Conservation (phyloP, 345 rosid species). For the Rhodamnia rubescens region DNA sequence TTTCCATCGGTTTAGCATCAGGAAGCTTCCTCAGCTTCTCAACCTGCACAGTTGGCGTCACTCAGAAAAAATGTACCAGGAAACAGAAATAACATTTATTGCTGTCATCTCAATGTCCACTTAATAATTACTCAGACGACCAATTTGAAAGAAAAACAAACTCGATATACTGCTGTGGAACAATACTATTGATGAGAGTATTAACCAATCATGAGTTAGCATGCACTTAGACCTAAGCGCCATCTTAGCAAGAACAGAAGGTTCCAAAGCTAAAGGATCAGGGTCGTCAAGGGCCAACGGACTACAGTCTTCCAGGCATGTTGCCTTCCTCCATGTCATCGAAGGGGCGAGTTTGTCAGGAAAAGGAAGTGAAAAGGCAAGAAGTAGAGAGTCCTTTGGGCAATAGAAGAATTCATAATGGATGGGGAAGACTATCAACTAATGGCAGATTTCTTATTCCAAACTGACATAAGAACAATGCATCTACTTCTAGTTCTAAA, state of each 20-base stretch:
- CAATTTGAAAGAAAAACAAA: not conserved
- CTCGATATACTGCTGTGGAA: not conserved
- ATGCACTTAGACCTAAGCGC: not conserved
- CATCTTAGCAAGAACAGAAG: not conserved
- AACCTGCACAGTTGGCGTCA: constrained; percentile 32
- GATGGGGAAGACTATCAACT: not conserved
- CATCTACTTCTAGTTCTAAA: not conserved
- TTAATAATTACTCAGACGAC: not conserved
- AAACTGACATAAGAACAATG: not conserved
- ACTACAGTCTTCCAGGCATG: not conserved
- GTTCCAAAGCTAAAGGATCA: not conserved
- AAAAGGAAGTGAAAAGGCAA: not conserved
- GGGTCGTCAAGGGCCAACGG: not conserved
- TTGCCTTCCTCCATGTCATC: not conserved
- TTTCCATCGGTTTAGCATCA: constrained; percentile 51
- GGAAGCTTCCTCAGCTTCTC: constrained; percentile 53
- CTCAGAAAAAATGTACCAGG: not conserved
- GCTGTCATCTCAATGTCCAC: not conserved
- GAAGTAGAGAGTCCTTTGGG: not conserved
- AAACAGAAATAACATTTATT: not conserved
- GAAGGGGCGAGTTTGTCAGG: not conserved
- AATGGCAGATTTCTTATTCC: not conserved
- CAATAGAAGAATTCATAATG: not conserved
- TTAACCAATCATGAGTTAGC: not conserved
- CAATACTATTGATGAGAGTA: not conserved